A percentile compares a stretch with the other conserved stretches of the same genome.
Conservation (phyloP, 495 filamentous ascomycete species). For the Neurospora cerealis region DNA sequence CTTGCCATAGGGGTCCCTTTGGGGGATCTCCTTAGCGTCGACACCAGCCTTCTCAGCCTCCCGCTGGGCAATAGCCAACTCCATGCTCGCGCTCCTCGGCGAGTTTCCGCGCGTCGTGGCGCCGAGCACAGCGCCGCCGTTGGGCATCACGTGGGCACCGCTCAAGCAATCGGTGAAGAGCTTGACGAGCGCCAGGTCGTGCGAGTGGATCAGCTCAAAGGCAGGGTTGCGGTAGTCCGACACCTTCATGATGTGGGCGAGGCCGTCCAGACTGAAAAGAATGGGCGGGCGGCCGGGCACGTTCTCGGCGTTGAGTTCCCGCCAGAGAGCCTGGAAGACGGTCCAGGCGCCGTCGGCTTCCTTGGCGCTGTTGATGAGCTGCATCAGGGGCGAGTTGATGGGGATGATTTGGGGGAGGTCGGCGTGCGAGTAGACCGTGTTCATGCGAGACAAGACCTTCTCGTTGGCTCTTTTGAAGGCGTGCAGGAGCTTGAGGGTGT, state of each 20-base stretch:
- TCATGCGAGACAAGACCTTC: conserved; percentile 47
- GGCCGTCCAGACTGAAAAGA: conserved; percentile 66
- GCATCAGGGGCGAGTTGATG: conserved; percentile 52
- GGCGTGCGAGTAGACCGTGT: conserved; percentile 48
- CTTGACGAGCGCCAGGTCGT: conserved; percentile 69
- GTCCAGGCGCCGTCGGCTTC: conserved; percentile 71
- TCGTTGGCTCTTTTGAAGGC: conserved; percentile 65
- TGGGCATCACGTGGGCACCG: conserved; percentile 49
- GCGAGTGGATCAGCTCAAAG: conserved; percentile 70
- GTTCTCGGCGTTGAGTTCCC: conserved; percentile 52
- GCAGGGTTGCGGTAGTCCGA: conserved; percentile 61
- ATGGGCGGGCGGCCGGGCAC: conserved; percentile 61
- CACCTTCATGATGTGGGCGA: conserved; percentile 66
- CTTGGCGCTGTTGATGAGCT: conserved; percentile 58
- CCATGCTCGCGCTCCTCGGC: conserved; percentile 50
- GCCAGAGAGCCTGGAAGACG: conserved; percentile 72
- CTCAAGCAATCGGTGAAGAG: conserved; percentile 63
- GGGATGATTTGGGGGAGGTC: conserved; percentile 47
- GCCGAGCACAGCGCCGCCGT: conserved; percentile 71
- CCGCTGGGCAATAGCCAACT: conserved; percentile 51
- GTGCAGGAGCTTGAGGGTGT: conserved; percentile 59
- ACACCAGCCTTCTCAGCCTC: conserved; percentile 24
- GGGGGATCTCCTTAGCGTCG: conserved; percentile 22
- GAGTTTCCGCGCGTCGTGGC: conserved; percentile 59
- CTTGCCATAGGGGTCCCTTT: conserved; percentile 50